These are phyloP conservation scores for Cucumis hystrix DNA, from an alignment of 306 rosid genomes.

Conservation along the genomic window DNA sequence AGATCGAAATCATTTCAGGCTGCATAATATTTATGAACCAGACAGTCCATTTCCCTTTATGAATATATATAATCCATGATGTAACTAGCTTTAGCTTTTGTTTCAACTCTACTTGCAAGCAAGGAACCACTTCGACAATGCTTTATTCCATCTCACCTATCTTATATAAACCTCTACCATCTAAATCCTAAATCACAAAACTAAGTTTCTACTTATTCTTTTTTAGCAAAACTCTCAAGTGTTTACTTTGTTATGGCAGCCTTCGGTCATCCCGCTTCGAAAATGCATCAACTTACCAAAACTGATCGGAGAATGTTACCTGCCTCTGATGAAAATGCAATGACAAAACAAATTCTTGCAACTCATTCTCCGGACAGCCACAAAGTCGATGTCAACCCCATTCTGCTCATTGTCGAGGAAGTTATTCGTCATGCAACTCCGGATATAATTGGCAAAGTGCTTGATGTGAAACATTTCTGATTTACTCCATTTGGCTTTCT, in stretches of 20 bases:
- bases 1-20: background rate
- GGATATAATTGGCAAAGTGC: conserved; percentile 17
- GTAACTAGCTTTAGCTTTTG: conserved; percentile 40
- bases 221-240: background rate
- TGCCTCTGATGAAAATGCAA: conserved; percentile 49
- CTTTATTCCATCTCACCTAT: conserved; percentile 43
- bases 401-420: conserved; percentile 41
- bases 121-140: conserved; percentile 54
- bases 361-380: conserved; percentile 58
- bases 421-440: conserved; percentile 31
- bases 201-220: conserved; percentile 8
- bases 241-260: conserved; percentile 22
- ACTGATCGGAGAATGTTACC: conserved; percentile 33
- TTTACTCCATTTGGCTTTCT: background rate
- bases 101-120: conserved; percentile 43
- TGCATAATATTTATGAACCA: background rate
- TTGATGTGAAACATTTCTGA: conserved; percentile 13
- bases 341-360: conserved; percentile 57
- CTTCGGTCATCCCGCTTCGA: conserved; percentile 6
- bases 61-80: background rate
- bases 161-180: conserved; percentile 22
- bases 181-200: background rate
- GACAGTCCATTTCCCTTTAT: background rate
- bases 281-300: conserved; percentile 10
- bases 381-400: conserved; percentile 47